A percentile compares a stretch with the other conserved stretches of the same genome.
These are phyloP conservation scores for Auriscalpium orientale DNA, from an alignment of 768 basidiomycete genomes.

Conservation along the genomic window DNA sequence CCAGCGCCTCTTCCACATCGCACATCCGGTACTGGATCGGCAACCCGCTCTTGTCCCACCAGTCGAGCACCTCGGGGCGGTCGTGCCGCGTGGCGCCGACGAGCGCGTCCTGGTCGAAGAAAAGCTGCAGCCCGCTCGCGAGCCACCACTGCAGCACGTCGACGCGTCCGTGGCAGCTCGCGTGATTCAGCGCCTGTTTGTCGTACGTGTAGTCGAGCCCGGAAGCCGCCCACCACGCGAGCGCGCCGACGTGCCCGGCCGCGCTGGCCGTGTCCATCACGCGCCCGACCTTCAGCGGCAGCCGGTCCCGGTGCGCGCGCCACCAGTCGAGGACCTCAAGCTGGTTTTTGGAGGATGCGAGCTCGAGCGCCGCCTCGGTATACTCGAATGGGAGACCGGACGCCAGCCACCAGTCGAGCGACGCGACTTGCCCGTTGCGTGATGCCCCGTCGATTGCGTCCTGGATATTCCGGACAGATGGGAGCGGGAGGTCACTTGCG, in stretches of 20 bases:
- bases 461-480: conserved; percentile 44
- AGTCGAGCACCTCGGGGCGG: conserved; percentile 73
- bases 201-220: conserved; percentile 76
- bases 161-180: conserved; percentile 73
- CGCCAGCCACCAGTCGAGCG: conserved; percentile 76
- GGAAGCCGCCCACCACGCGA: conserved; percentile 83
- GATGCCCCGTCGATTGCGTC: conserved; percentile 78
- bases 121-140: conserved; percentile 64
- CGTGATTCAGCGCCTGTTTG: conserved; percentile 65
- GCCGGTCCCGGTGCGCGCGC: conserved; percentile 46
- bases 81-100: conserved; percentile 77
- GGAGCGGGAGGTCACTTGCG: conserved; percentile 50
- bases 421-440: conserved; percentile 62
- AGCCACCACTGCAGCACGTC: conserved; percentile 83
- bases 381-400: conserved; percentile 65
- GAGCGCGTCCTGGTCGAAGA: conserved; percentile 76
- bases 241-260: conserved; percentile 63
- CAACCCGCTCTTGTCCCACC: conserved; percentile 80
- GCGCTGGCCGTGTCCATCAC: conserved; percentile 82
- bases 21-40: conserved; percentile 84
- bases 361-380: conserved; percentile 72
- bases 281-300: conserved; percentile 74
- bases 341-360: conserved; percentile 71
- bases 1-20: conserved; percentile 86
- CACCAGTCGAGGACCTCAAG: conserved; percentile 81